Percentiles rank a stretch among this genome's conserved stretches.
phyloP scores from a whole-genome alignment of 176 grass and related monocot species.

The Elymus sibiricus region DNA sequence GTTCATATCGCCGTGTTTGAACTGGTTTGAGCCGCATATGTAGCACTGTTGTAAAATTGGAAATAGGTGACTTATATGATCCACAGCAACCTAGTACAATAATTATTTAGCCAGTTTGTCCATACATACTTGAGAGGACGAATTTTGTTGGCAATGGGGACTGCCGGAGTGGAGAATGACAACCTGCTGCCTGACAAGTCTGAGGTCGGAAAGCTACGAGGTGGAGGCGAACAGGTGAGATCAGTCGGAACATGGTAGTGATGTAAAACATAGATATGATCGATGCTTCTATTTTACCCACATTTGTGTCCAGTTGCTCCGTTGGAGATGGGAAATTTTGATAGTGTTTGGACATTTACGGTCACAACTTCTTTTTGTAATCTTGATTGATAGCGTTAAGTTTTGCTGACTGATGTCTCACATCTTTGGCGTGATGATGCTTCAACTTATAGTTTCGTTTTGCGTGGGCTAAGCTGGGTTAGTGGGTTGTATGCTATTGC shows the following conservation, averaged over 20 bases:
- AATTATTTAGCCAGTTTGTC: neutral
- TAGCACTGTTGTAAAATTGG: conserved; percentile 55
- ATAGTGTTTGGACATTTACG: neutral
- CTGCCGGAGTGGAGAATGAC: neutral
- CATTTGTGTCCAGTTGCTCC: neutral
- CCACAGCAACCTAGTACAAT: conserved; percentile 11
- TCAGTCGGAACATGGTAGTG: neutral
- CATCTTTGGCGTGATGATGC: too few relatives aligned
- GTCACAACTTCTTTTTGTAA: neutral
- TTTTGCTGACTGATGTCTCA: neutral
- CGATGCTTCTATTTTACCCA: conserved; percentile 12
- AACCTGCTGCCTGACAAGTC: conserved; percentile 9
- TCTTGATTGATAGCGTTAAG: neutral
- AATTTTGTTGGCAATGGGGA: conserved; percentile 37
- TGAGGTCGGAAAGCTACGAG: neutral
- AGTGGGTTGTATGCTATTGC: too few relatives aligned
- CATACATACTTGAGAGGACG: conserved; percentile 40
- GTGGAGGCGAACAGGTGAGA: neutral
- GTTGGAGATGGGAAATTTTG: neutral
- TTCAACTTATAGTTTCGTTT: too few relatives aligned
- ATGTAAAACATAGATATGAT: conserved; percentile 19
- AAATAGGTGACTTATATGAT: conserved; percentile 40
- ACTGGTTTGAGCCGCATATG: conserved; percentile 34
- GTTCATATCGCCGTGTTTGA: conserved; percentile 18
- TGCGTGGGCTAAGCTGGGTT: too few relatives aligned